Conservation (phyloP, 208 protist species). For the Leishmania lainsoni region DNA sequence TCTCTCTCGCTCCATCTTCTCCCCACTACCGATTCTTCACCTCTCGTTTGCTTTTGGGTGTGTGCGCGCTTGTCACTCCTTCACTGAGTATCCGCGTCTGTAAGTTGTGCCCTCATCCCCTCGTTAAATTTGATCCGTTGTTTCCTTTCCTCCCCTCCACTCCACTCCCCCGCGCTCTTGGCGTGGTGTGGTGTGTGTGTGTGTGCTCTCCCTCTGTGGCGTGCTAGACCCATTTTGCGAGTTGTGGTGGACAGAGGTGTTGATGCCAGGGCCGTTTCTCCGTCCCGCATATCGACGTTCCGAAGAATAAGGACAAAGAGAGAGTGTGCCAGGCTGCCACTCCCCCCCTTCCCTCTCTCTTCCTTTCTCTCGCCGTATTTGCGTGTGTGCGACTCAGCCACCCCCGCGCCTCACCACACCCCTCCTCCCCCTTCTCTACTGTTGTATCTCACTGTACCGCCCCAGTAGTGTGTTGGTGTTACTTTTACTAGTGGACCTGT, state of each 20-base stretch:
- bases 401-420: background rate
- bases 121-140: background rate
- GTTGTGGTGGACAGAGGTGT: background rate
- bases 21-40: background rate
- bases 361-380: background rate
- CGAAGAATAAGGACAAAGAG: background rate
- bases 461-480: background rate
- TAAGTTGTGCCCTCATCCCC: background rate
- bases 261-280: background rate
- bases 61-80: background rate
- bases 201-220: background rate
- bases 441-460: no score
- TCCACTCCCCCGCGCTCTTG: background rate
- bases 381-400: background rate
- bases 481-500: background rate
- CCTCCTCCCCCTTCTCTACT: background rate
- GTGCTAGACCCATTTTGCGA: background rate
- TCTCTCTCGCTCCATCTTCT: constrained; percentile 1
- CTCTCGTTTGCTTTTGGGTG: background rate
- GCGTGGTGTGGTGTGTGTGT: background rate
- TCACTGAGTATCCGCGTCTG: background rate
- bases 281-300: background rate
- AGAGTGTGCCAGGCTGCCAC: background rate
- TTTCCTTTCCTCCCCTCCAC: background rate
- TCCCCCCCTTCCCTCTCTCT: background rate